Base-by-base conservation (phyloP, 164 flowering plant species). In the Magnolia sinica region DNA sequence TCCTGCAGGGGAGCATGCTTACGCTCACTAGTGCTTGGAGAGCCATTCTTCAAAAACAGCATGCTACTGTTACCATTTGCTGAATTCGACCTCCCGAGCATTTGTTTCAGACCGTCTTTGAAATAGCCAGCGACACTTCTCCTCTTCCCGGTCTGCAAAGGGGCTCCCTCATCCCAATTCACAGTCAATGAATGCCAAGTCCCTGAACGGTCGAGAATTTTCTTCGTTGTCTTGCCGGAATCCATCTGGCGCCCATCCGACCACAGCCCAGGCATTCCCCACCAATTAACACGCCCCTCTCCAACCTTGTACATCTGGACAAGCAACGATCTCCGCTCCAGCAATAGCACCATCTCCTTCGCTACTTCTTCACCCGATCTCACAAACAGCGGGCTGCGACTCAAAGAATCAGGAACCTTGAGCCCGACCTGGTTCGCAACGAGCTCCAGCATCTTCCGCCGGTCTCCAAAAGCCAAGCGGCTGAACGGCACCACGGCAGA, bases 381-480 rank as follows among this genome's bases (percentile, higher is more conserved):
- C 63, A 94, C 90, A 76, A 91, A 91, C 11, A 91, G 66, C 18
- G 87, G 88, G 51, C 86, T 8, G 20, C 87, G 77, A 19, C 51
- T 80, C 24, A 81, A 84, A 31, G 74, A 64, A 67, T 83, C 82
- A 31, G 93, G 89, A 4, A 82, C 85, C 77, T 75, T 77, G 64
- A 86, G 50, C 4, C 91, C 86, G 7, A 89, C 85, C 75, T 86
- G 89, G 79, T 80, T 82, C 0, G 89, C 89, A 7, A 91, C 89
- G 58, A 81, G 52, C 74, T 91, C 95, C 55, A 95, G 86, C 79
- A 95, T 81, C 84, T 85, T 91, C 81, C 91, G 86, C 80, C 97
- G 84, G 79, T 95, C 98, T 73, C 89, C 88, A 79, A 93, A 95
- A 63, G 90, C 87, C 75, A 95, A 78, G 29, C 87, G 82, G 75